Base-by-base conservation (phyloP, 176 grass and related monocot genomes). In the Phoenix roebelenii region DNA sequence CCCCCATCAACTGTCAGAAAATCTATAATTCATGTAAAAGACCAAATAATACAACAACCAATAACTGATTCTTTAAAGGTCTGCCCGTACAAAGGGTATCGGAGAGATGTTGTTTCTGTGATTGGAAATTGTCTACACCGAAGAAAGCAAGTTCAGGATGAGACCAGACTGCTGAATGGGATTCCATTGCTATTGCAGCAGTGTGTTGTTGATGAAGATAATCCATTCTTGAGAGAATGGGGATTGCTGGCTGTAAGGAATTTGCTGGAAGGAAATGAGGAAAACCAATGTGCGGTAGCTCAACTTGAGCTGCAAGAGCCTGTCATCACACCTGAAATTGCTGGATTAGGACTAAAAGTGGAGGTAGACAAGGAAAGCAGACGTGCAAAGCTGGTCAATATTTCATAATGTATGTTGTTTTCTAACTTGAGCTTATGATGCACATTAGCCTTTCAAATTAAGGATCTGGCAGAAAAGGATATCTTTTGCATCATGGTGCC, bases 221-320 rank as follows among this genome's bases (percentile, higher is more conserved):
- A 92, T 52, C 84, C 84, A 52, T 97, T 79, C 58, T 64, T 92
- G 67, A 85, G 87, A 75, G 93, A 97, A 63, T 97, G 87, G 93
- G 93, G 81, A 32, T 59, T 97, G 58, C 55, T 90, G 49, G 78
- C 81, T 20, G 67, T 97, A 17, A 91, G 78, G 62, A 78, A 97
- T 70, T 81, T 97, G 78, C 71, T 97, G 50, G 93, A 88, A 67
- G 87, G 57, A 59, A 97, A 97, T 73, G 73, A 54, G 63, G 87
- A 88, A 74, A 97, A 97, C 72, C 73, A 88, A 52, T 58, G 73
- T 65, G 81, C 80, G 60, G 70, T 97, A 65, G 80, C 84, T 54
- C 69, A 85, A 65, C 76, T 97, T 60, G 70, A 85, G 78, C 35
- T 88, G 79, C 79, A 91, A 85, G 78, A 85, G 70, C 69, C 93